A percentile compares a stretch with the other conserved stretches of the same genome.
phyloP scores from a whole-genome alignment of 495 filamentous ascomycete genomes.

The Xylaria bambusicola region DNA sequence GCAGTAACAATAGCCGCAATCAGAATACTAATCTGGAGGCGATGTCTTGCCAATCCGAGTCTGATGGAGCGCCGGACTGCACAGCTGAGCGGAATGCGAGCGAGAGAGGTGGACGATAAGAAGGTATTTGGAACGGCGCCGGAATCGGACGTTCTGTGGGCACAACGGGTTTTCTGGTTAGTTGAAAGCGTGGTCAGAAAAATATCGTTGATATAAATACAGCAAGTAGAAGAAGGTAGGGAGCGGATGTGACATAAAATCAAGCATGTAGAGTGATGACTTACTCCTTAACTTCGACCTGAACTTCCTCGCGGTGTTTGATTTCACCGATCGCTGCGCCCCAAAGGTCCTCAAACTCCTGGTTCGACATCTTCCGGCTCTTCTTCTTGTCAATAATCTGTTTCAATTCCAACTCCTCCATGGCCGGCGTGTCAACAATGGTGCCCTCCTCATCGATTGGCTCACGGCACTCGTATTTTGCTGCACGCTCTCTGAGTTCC shows the following conservation, averaged over 20 bases:
- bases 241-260: background rate
- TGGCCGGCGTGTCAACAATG: slow-evolving; percentile 59
- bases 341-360: slow-evolving; percentile 94
- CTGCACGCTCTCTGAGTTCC: slow-evolving; percentile 80
- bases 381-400: slow-evolving; percentile 69
- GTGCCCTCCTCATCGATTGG: slow-evolving; percentile 62
- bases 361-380: slow-evolving; percentile 74
- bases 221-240: slow-evolving; percentile 12
- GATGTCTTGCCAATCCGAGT: slow-evolving; percentile 91
- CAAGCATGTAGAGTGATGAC: slow-evolving; percentile 37
- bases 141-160: slow-evolving; percentile 73
- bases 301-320: slow-evolving; percentile 76
- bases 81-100: slow-evolving; percentile 84
- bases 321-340: slow-evolving; percentile 84
- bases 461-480: slow-evolving; percentile 88
- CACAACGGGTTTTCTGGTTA: slow-evolving; percentile 74
- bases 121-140: slow-evolving; percentile 52
- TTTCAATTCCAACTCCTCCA: slow-evolving; percentile 77
- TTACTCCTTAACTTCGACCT: slow-evolving; percentile 74
- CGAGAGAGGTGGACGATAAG: slow-evolving; percentile 75
- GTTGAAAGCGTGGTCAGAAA: slow-evolving; percentile 52
- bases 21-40: slow-evolving; percentile 83
- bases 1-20: slow-evolving; percentile 50
- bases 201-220: slow-evolving; percentile 12
- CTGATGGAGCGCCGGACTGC: slow-evolving; percentile 84